Evolutionary conservation across 1,284 basidiomycete genomes (phyloP).

Genomic region (Pseudozyma hubeiensis): DNA sequence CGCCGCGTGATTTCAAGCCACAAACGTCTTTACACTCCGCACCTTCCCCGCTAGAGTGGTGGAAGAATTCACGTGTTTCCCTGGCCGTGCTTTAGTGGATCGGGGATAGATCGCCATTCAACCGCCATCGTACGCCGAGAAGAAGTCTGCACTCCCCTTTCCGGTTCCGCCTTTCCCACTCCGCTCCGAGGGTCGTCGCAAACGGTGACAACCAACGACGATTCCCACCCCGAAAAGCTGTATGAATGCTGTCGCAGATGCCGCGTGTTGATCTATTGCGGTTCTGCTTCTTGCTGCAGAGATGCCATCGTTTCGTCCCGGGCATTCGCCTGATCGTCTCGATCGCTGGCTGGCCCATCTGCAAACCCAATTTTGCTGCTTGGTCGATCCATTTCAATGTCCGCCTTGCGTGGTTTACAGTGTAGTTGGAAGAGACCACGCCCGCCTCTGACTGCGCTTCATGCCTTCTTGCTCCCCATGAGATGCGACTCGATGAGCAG

Average conservation of each 20-base stretch:
- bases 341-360: too few species aligned
- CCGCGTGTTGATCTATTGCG: too few species aligned
- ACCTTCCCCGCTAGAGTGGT: too few species aligned
- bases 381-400: constrained; percentile 1
- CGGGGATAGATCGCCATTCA: constrained; percentile 5
- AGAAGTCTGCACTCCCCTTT: not conserved
- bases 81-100: not conserved
- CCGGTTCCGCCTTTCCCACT: constrained; percentile 14
- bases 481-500: too few species aligned
- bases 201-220: constrained; percentile 25
- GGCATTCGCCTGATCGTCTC: too few species aligned
- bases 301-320: too few species aligned
- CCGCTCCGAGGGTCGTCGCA: constrained; percentile 24
- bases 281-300: too few species aligned
- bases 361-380: not conserved
- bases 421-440: constrained; percentile 11
- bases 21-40: not conserved
- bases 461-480: too few species aligned
- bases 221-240: constrained; percentile 8
- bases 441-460: not conserved
- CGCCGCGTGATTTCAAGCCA: not conserved
- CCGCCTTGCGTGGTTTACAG: not conserved
- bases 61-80: too few species aligned
- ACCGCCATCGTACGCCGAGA: not conserved
- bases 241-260: too few species aligned